Base-by-base conservation (phyloP, 805 yeast genomes). In the Kodamaea lidongshanica region DNA sequence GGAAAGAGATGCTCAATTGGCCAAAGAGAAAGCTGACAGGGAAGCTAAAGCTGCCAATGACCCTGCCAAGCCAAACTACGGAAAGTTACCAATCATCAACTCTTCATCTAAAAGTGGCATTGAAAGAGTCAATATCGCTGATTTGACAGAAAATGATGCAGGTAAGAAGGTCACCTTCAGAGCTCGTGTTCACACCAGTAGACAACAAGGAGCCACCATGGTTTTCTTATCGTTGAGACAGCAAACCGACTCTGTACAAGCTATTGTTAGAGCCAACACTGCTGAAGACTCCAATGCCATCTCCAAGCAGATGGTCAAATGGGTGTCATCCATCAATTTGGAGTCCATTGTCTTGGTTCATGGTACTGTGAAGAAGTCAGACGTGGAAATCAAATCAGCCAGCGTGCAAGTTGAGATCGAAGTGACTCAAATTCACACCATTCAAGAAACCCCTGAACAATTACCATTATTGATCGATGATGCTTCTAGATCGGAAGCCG, bases 141-240 rank as follows among this genome's bases (percentile, higher is more conserved):
- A 69, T 21, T 65, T 83, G 45, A 65, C 74, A 38, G 72, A 75
- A 34, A 71, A 72, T 15, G 65, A 72, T 38, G 94, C 78, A 40
- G 95, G 89, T 35, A 72, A 77, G 45, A 74, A 75, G 43, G 83
- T 92, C 34, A 67, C 82, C 9, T 77, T 94, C 66, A 79, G 98
- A 64, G 97, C 97, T 27, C 77, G 99, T 65, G 72, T 88, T 25
- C 97, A 92, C 61, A 86, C 78, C 39, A 74, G 89, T 9, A 83
- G 99, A 67, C 82, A 86, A 54, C 97, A 89, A 60, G 95, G 96
- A 58, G 95, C 94, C 50, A 87, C 94, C 42, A 78, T 92, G 81
- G 74, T 83, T 32, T 92, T 92, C 58, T 62, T 89, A 48, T 77
- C 94, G 15, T 77, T 92, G 48, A 82, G 99, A 67, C 98, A 92